Base-by-base conservation (phyloP, 2,329 filamentous ascomycete species). In the Fusarium caatingaense region DNA sequence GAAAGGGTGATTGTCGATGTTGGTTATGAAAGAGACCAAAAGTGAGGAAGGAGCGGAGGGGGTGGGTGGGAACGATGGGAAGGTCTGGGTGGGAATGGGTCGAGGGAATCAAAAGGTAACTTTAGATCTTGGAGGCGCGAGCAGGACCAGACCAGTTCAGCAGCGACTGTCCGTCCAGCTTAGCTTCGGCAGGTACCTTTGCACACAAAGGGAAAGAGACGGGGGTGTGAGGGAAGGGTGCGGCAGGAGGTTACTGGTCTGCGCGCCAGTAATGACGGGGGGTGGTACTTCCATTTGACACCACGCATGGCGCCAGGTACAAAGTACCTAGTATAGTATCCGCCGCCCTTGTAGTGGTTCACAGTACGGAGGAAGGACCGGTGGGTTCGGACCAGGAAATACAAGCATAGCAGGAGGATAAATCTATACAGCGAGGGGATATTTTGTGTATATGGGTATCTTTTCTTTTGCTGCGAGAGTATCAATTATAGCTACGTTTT, bases 71-170 rank as follows among this genome's bases (percentile, higher is more conserved):
- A 70, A 74, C 69, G 64, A 54, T 70, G 69, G 71, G 73, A 75
- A 75, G 71, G n/a, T n/a, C n/a, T n/a, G n/a, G n/a, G 67, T 53
- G 68, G 71, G 73, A 72, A 75, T 74, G 73, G 73, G 73, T 74
- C 72, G 72, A 76, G 74, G 66, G 64, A 70, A 63, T 72, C 63
- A 74, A 72, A 69, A 69, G 73, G 66, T 64, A 70, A 63, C 70
- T 62, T 72, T 61, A 74, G 73, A 73, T 74, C 66, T 66, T 72
- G 71, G 73, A 72, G 70, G 73, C 69, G 65, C 72, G 68, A 74
- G 72, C 60, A 67, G 61, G 55, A 37, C 34, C 34, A 41, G 62
- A 51, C 63, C 58, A 59, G 54, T 28, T 40, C 55, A 53, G 34
- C 48, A 53, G 34, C 48, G 48, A n/a, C 34, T 37, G 34, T 37